Evolutionary conservation across 768 basidiomycete genomes (phyloP), one percentile per base, ranked within the genome.

Genomic region (Boletus pseudopeckii): DNA sequence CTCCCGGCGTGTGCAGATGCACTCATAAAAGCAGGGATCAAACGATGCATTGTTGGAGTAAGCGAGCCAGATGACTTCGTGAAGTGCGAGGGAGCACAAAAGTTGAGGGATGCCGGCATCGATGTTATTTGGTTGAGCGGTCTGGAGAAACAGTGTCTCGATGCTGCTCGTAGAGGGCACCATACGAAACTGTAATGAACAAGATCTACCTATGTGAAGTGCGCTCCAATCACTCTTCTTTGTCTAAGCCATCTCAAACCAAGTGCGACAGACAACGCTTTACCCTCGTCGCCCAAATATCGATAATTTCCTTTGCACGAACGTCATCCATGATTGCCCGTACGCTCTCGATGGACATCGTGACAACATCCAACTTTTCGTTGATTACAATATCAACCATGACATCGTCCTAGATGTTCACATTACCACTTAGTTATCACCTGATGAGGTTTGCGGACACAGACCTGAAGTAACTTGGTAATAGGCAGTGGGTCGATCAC

Each of bases 21-120:
- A 4, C 80, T 98, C 47, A 81, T 97, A 33, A 75, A 75, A 15
- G 85, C 88, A 5, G 74, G 75, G 39, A 76, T 98, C 38, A 80
- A 74, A 43, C 78, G 86, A 20, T 95, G 96, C 59, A 85, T 86
- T 64, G 87, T 98, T 41, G 96, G 96, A 3, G 92, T 86, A 2
- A 80, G 83, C 55, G 96, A 99, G 70, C 96, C 96, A 4, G 83
- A 82, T 50, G 96, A 98, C 70, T 99, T 98, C 67, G 96, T 99
- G 13, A 77, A 83, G 10, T 98, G 96, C 65, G 89, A 95, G 70
- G 96, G 96, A 7, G 88, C 90, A 5, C 76, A 75, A 55, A 84
- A 81, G 62, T 66, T 98, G 60, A 78, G 71, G 63, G 79, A 84
- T 24, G 85, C 82, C 7, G 91, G 88, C 5, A 76, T 92, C 5